Evolutionary conservation across 805 yeast species (phyloP).

Genomic region (Grigorovia humatica): DNA sequence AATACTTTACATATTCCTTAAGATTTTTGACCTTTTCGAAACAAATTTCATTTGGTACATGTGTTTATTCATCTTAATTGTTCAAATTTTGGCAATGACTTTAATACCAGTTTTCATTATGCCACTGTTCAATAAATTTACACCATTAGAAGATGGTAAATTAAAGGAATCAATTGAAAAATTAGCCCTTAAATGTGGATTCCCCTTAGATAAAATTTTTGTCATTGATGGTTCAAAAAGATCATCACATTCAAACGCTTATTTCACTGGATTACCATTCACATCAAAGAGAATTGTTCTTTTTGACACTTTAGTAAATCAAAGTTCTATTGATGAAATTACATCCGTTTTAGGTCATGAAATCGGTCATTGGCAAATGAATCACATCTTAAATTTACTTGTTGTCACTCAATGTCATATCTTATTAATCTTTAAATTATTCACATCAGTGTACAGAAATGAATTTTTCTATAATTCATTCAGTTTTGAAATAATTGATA

Average conservation of each 20-base stretch:
- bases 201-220: slow-evolving; percentile 78
- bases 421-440: slow-evolving; percentile 55
- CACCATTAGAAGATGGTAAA: slow-evolving; percentile 85
- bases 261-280: slow-evolving; percentile 94
- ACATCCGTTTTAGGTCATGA: slow-evolving; percentile 97
- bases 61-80: slow-evolving; percentile 56
- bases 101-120: slow-evolving; percentile 77
- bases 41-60: slow-evolving; percentile 73
- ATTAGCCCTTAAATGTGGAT: slow-evolving; percentile 62
- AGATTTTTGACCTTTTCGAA: slow-evolving; percentile 72
- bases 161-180: slow-evolving; percentile 71
- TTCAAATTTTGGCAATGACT: slow-evolving; percentile 67
- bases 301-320: slow-evolving; percentile 80
- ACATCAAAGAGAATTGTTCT: slow-evolving; percentile 82
- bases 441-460: slow-evolving; percentile 74
- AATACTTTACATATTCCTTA: slow-evolving; percentile 61
- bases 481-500: slow-evolving; percentile 43
- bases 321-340: slow-evolving; percentile 66
- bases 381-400: slow-evolving; percentile 75
- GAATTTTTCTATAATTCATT: slow-evolving; percentile 65
- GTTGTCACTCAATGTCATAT: slow-evolving; percentile 53
- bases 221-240: slow-evolving; percentile 97
- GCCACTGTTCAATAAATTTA: slow-evolving; percentile 86
- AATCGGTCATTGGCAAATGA: slow-evolving; percentile 94
- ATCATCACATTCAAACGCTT: slow-evolving; percentile 94